phyloP scores from a whole-genome alignment of 2,329 filamentous ascomycete species.

The Eutypella sp. region DNA sequence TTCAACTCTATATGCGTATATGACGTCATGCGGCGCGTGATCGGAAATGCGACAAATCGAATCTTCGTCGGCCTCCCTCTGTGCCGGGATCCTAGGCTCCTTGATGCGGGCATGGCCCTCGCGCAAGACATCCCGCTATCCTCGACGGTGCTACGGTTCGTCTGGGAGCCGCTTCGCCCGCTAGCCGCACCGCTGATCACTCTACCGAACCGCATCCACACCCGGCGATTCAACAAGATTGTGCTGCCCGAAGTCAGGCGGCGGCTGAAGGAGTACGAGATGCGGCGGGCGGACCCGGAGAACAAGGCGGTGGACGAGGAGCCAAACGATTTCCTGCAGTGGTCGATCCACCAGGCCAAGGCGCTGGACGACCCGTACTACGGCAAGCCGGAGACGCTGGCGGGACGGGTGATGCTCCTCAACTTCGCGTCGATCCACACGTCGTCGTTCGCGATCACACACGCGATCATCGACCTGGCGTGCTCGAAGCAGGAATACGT shows the following conservation, averaged over 20 bases:
- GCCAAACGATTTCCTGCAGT: slow-evolving; percentile 19
- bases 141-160: slow-evolving; percentile 13
- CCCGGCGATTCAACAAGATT: slow-evolving; percentile 15
- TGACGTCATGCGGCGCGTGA: slow-evolving; percentile 19
- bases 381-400: slow-evolving; percentile 18
- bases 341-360: slow-evolving; percentile 9
- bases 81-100: slow-evolving; percentile 21
- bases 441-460: slow-evolving; percentile 31
- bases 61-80: slow-evolving; percentile 26
- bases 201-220: slow-evolving; percentile 20
- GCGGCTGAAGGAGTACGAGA: slow-evolving; percentile 19
- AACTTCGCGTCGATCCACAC: slow-evolving; percentile 36
- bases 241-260: slow-evolving; percentile 20
- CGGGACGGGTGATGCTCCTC: slow-evolving; percentile 25
- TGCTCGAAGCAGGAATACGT: slow-evolving; percentile 31
- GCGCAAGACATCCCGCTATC: slow-evolving; percentile 18
- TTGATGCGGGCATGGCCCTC: slow-evolving; percentile 20
- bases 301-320: slow-evolving; percentile 9
- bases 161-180: slow-evolving; percentile 17
- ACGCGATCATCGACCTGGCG: slow-evolving; percentile 38
- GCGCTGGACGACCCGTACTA: slow-evolving; percentile 18
- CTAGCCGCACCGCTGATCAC: slow-evolving; percentile 19
- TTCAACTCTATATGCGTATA: slow-evolving; percentile 16
- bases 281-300: slow-evolving; percentile 15
- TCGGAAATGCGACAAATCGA: slow-evolving; percentile 25